Evolutionary conservation across 2,329 filamentous ascomycete species (phyloP), one percentile per base, ranked within the genome.

Genomic region (Thyridium curvatum): DNA sequence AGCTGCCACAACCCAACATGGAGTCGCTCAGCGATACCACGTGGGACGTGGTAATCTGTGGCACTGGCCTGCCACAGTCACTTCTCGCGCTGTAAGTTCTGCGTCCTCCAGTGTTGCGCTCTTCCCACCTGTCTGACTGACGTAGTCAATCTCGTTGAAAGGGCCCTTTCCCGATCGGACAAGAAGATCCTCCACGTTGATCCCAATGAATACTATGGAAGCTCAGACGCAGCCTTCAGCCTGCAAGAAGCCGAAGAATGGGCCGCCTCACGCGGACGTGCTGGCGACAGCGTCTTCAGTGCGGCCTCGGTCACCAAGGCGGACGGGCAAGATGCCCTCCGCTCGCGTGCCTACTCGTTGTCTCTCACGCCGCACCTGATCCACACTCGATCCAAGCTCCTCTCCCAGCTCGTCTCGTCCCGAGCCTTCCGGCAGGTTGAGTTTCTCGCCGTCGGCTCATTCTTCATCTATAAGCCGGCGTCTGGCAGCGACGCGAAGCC

Each of bases 181-280:
- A 94, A 94, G 71, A 93, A 87, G 53, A 78, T 96, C 49, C 76
- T 97, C 43, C 91, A 97, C 60, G 69, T 96, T 58, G 91, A 97
- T 58, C 75, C 77, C 46, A 90, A 94, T 65, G 73, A 81, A 45
- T 94, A 87, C 62, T 97, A 97, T 65, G 91, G 91, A 52, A 86
- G 85, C 38, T 61, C 82, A 30, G 88, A 95, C 57, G 89, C 91
- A 46, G 87, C 88, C 3, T 77, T 97, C 49, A 93, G 82, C 61
- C 69, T 96, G 29, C 76, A 86, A 45, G 91, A 96, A 58, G 82
- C 79, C 30, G 82, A 90, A 49, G 71, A 73, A 30, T 97, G 89
- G 88, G 79, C 72, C 33, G 65, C 69, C 34, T 51, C 52, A 38
- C 52, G 69, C 34, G 50, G 52, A 12, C 46, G 43, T 5, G 44